phyloP scores from a whole-genome alignment of 371 early-diverging fungal genomes.

The Rhizomucor miehei region DNA sequence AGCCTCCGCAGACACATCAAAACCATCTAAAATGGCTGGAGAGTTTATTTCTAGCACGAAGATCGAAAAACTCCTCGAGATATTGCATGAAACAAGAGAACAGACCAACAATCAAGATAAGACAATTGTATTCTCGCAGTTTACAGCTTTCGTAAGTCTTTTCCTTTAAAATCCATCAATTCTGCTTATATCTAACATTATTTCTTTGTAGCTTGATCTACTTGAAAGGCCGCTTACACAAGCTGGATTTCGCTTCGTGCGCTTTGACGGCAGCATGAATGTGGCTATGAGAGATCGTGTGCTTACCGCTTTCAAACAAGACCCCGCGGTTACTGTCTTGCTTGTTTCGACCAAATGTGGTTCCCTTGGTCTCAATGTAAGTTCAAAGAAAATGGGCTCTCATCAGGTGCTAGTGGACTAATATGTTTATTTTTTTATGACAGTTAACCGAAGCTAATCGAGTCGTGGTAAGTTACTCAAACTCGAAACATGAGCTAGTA shows the following conservation, averaged over 20 bases:
- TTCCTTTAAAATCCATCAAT: too few relatives aligned
- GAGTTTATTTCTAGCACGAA: slow-evolving; percentile 62
- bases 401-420: not conserved
- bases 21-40: not conserved
- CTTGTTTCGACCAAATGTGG: slow-evolving; percentile 64
- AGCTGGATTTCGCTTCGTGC: slow-evolving; percentile 22
- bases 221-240: slow-evolving; percentile 62
- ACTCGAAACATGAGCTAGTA: too few relatives aligned
- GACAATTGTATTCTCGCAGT: slow-evolving; percentile 85
- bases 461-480: too few relatives aligned
- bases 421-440: not conserved
- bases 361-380: slow-evolving; percentile 73
- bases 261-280: slow-evolving; percentile 52
- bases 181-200: too few relatives aligned
- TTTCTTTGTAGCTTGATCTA: slow-evolving; percentile 48
- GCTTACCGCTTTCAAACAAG: slow-evolving; percentile 42
- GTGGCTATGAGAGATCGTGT: slow-evolving; percentile 34
- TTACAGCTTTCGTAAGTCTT: slow-evolving; percentile 74
- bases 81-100: slow-evolving; percentile 32
- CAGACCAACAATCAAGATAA: slow-evolving; percentile 21
- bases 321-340: slow-evolving; percentile 52
- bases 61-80: slow-evolving; percentile 56
- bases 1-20: slow-evolving; percentile 17
- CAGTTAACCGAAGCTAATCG: too few relatives aligned
- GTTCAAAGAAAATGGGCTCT: slow-evolving; percentile 45